Evolutionary conservation across 2,329 filamentous ascomycete genomes (phyloP), one percentile per base, ranked within the genome.

Genomic region (Aspergillus uvarum): DNA sequence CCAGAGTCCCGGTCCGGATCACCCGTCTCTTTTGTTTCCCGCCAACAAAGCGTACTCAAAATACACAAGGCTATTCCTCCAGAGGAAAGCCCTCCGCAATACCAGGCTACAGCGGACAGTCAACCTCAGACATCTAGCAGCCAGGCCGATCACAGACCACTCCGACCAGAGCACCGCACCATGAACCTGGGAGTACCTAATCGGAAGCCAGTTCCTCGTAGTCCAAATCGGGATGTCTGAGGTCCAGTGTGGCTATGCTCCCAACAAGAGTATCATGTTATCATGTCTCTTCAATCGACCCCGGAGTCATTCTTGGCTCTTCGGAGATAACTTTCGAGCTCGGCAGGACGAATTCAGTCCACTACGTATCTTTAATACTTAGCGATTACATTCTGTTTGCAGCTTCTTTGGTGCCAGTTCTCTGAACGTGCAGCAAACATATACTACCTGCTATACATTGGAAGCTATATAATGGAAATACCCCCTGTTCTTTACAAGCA

Each of bases 161-260:
- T 72, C 12, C 64, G 65, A 16, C 65, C 63, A 50, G 67, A 65
- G 47, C 54, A 64, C 24, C 72, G 72, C 12, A 66, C 68, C 5
- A 72, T 74, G 62, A 76, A 75, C 52, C 66, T 76, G 16, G 75
- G 74, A 47, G 73, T 77, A 14, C 75, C 75, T 5, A 72, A 60
- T 51, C 67, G 75, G 52, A 77, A 76, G 59, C 75, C 75, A 16
- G 74, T 77, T 10, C 75, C 74, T 14, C 63, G 69, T n/a, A 72
- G 63, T 50, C 59, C 67, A 52, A 67, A 56, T 53, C 63, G 59
- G 44, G 42, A 47, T 44, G 38, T 44, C 38, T 44, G n/a, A 4
- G 8, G 26, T 32, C 12, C n/a, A 31, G 42, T 21, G 47, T 31
- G 31, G 7, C 26, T 32, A 14, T 4, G 19, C 44, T 55, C 11